Conservation (phyloP, 139 green algal species). For the Tetraselmis chui region DNA sequence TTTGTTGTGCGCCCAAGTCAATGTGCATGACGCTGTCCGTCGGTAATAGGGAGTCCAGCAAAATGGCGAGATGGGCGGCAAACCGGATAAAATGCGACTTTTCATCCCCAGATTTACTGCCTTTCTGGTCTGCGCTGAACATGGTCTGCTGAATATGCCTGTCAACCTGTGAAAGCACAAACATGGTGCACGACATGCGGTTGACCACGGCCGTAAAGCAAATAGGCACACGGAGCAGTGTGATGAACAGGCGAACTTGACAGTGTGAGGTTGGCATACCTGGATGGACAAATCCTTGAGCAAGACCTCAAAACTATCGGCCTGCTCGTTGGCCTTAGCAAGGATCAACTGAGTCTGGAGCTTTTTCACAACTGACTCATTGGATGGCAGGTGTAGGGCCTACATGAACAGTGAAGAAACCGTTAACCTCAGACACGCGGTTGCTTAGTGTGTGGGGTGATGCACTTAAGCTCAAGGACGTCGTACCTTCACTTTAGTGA, state of each 20-base stretch:
- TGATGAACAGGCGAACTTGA: too few relatives aligned
- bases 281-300: neutral
- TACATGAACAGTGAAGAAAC: too few relatives aligned
- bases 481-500: neutral
- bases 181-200: too few relatives aligned
- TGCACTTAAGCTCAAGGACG: too few relatives aligned
- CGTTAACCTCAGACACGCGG: too few relatives aligned
- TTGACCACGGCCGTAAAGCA: too few relatives aligned
- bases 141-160: neutral
- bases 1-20: neutral
- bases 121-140: neutral
- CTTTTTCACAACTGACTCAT: neutral
- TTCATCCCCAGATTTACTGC: neutral
- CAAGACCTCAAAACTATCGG: neutral
- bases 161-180: neutral
- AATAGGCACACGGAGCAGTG: too few relatives aligned
- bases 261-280: too few relatives aligned
- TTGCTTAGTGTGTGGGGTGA: too few relatives aligned
- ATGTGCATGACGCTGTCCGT: neutral
- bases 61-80: neutral
- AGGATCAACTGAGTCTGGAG: neutral
- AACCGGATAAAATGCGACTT: neutral
- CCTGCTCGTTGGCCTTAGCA: neutral
- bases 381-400: neutral
- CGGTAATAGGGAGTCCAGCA: neutral